A percentile compares a stretch with the other conserved stretches of the same genome.
phyloP scores from a whole-genome alignment of 2,329 filamentous ascomycete genomes.

The Fusarium phyllophilum region DNA sequence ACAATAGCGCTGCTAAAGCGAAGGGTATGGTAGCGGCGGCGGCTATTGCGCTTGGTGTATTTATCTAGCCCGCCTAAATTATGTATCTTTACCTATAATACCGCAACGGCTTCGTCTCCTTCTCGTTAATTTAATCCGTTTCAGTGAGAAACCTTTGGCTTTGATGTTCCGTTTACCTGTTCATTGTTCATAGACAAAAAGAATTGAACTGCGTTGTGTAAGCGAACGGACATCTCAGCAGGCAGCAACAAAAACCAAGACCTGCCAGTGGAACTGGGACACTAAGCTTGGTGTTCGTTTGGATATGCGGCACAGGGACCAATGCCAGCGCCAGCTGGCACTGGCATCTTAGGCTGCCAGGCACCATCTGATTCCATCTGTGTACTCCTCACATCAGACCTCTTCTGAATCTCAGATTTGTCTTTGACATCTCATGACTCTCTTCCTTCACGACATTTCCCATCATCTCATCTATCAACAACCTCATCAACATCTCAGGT shows the following conservation, averaged over 20 bases:
- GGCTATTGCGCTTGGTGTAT: neutral
- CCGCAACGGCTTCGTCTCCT: too few species aligned
- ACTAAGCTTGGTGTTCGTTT: neutral
- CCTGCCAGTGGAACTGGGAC: neutral
- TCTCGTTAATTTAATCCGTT: too few species aligned
- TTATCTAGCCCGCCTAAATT: neutral
- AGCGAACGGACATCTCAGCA: neutral
- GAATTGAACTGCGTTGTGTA: rapidly evolving
- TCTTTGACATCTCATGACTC: too few species aligned
- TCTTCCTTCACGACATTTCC: rapidly evolving
- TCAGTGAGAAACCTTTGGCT: too few species aligned
- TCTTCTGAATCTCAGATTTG: neutral
- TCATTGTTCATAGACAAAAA: too few species aligned
- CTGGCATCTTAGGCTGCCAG: neutral
- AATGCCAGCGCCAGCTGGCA: neutral
- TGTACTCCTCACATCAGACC: neutral
- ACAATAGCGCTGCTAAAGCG: neutral
- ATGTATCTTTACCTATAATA: too few species aligned
- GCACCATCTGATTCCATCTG: rapidly evolving
- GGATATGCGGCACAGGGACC: too few species aligned
- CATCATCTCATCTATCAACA: rapidly evolving
- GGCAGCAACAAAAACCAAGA: neutral
- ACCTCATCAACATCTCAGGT: neutral
- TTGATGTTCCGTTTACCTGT: neutral
- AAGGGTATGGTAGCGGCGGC: neutral